Base-by-base conservation (phyloP, 495 filamentous ascomycete species). In the Aspergillus sclerotioniger region DNA sequence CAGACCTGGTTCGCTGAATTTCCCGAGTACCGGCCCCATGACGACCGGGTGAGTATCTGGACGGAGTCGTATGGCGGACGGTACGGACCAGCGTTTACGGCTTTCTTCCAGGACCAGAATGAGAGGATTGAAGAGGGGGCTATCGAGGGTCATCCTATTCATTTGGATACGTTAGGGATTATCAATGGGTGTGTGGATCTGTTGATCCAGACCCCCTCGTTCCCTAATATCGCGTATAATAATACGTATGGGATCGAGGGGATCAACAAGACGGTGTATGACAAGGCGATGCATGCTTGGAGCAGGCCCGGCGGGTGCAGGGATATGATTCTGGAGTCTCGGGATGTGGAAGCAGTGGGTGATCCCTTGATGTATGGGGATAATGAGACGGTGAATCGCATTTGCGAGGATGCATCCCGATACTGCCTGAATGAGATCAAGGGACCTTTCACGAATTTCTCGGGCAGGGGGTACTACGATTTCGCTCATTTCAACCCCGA, bases 131-230 rank as follows among this genome's bases (percentile, higher is more conserved):
- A 62, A 59, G 80, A 75, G 37, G 67, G 70, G 8, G 69, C 61
- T 2, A 47, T 76, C 39, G 53, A 60, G n/a, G 51, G 60, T 1
- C 70, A 72, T 53, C 68, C 68, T 28, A 80, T 82, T 31, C 71
- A 80, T 46, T 64, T 82, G 9, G 77, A 81, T 51, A 81, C 80
- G 0, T 57, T 82, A 10, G 70, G 76, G 0, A 77, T 82, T 39
- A 74, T 90, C 49, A 92, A 93, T 66, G 90, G 88, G 37, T 92
- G 90, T 59, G 77, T 93, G 49, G 90, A 95, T 69, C 79, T 84
- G 49, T 65, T 84, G n/a, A 79, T 85, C 8, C 88, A 93, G 72
- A 79, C 74, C 10, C 81, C 84, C 1, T 82, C 73, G 47, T 93
- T 91, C 62, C 82, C 87, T 2, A 67, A 78, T 15, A 86, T 90